Evolutionary conservation across 1,284 basidiomycete species (phyloP), one percentile per base, ranked within the genome.

Genomic region (Pholiota adiposa): DNA sequence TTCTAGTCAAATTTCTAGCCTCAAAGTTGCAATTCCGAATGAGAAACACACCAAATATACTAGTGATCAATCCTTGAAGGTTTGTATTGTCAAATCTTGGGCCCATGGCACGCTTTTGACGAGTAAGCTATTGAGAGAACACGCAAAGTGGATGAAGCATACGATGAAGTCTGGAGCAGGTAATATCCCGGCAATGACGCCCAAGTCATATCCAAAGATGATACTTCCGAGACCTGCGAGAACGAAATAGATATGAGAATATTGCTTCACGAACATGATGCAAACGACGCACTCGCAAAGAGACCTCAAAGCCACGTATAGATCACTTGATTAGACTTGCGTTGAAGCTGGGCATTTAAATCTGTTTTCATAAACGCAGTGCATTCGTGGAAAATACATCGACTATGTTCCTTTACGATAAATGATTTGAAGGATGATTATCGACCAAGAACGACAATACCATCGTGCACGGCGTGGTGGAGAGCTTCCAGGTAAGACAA

Each of bases 271-370:
- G 29, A 75, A 21, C 70, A 43, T 6, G 36, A 38, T 33, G 68
- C 18, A 65, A 61, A 38, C 65, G 63, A 61, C 75, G 65, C 38
- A 78, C 74, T 71, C 60, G 82, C 85, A 63, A 88, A 88, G 56
- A 85, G 75, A 25, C 84, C 86, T 66, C 85, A 87, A 5, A 86
- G 73, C 78, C 84, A 85, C n/a, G 84, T 85, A 70, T 86, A 86
- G 19, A 82, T 74, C 69, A n/a, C 82, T 78, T 12, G 77, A 76
- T 25, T 73, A 65, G n/a, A n/a, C n/a, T n/a, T n/a, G n/a, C n/a
- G n/a, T n/a, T n/a, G n/a, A n/a, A n/a, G n/a, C n/a, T n/a, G n/a
- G n/a, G n/a, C n/a, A n/a, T n/a, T n/a, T n/a, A n/a, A n/a, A n/a
- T n/a, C n/a, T n/a, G n/a, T n/a, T n/a, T n/a, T n/a, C n/a, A n/a